These are phyloP conservation scores for Stenogyne calaminthoides DNA, from an alignment of 305 asterid species.

Conservation along the genomic window DNA sequence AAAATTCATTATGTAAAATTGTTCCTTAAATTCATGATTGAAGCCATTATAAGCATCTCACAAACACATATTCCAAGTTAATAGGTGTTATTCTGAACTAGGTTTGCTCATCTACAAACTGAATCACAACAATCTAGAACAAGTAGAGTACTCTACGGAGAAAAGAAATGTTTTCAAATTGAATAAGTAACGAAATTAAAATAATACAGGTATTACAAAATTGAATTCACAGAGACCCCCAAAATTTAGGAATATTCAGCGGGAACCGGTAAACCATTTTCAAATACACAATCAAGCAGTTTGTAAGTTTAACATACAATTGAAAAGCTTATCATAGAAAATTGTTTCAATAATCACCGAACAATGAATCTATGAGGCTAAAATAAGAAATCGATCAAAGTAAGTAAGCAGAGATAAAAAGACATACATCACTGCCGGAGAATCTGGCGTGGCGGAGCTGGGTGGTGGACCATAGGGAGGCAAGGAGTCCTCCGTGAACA, in stretches of 20 bases:
- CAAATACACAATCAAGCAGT: background rate
- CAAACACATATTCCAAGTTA: background rate
- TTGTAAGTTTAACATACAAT: background rate
- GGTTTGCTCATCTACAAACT: slow-evolving; percentile 19
- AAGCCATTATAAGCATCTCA: slow-evolving; percentile 1
- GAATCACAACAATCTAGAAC: slow-evolving; percentile 3
- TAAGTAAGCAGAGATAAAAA: background rate
- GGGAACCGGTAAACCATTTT: background rate
- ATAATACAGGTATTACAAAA: background rate
- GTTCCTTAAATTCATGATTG: background rate
- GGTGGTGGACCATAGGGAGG: slow-evolving; percentile 69
- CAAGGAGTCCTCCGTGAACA: slow-evolving; percentile 34
- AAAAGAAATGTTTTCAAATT: background rate
- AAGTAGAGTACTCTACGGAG: background rate
- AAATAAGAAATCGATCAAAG: background rate
- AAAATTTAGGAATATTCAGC: slow-evolving; percentile 3
- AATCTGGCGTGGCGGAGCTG: slow-evolving; percentile 84
- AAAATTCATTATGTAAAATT: background rate
- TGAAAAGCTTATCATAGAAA: background rate
- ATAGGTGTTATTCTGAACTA: background rate
- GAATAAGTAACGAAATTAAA: background rate
- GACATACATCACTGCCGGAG: slow-evolving; percentile 78
- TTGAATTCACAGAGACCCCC: background rate
- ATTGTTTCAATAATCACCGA: too few species aligned
- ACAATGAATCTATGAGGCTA: too few species aligned